phyloP scores from a whole-genome alignment of 164 flowering plant species.

The Malania oleifera region DNA sequence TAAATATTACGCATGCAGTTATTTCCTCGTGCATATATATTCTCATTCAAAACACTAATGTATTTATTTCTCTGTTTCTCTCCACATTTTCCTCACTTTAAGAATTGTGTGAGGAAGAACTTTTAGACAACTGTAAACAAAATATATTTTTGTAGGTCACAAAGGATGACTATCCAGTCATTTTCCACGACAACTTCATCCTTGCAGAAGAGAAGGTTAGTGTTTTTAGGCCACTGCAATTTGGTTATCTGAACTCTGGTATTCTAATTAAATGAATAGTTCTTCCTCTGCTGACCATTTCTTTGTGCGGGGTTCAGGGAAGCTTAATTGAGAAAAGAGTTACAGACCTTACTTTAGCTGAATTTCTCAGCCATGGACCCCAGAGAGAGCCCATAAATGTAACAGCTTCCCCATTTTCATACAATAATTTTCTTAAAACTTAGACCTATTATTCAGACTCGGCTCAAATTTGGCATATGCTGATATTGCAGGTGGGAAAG shows the following conservation, averaged over 20 bases:
- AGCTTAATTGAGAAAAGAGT: slow-evolving; percentile 16
- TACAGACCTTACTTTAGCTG: slow-evolving; percentile 25
- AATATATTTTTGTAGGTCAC: slow-evolving; percentile 62
- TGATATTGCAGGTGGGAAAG: slow-evolving; percentile 20
- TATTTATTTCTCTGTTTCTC: too few relatives aligned
- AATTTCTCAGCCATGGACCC: slow-evolving; percentile 29
- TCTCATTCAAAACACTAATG: too few relatives aligned
- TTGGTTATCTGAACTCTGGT: too few relatives aligned
- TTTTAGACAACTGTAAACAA: slow-evolving; percentile 26
- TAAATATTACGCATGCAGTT: too few relatives aligned
- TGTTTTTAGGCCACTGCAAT: too few relatives aligned
- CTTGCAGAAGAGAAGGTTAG: slow-evolving; percentile 48
- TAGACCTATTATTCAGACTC: not conserved
- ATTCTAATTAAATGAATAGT: too few relatives aligned
- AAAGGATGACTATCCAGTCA: slow-evolving; percentile 66
- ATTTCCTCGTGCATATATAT: too few relatives aligned
- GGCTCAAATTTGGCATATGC: not conserved
- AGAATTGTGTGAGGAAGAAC: slow-evolving; percentile 18
- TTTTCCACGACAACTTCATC: slow-evolving; percentile 79
- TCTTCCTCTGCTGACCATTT: too few relatives aligned
- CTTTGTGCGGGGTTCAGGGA: too few relatives aligned
- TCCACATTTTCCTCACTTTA: too few relatives aligned
- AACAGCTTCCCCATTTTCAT: not conserved
- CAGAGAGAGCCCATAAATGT: slow-evolving; percentile 23
- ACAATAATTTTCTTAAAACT: not conserved